Conservation (phyloP, 345 rosid genomes). For the Eutrema japonicum region DNA sequence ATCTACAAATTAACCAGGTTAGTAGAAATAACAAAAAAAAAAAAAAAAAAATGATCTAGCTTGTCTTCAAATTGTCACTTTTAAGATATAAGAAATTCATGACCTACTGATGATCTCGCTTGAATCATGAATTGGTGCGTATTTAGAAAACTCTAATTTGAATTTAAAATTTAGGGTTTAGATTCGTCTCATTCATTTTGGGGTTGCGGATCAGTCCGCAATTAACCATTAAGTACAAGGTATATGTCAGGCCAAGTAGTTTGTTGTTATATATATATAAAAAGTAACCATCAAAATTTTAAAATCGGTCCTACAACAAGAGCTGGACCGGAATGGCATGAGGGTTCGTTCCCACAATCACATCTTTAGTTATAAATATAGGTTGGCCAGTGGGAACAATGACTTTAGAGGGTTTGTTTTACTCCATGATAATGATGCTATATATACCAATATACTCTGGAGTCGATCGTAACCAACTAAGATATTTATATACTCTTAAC, state of each 20-base stretch:
- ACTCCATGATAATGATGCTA: conserved; percentile 9
- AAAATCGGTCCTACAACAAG: conserved; percentile 11
- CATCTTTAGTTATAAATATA: neutral
- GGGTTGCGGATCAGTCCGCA: neutral
- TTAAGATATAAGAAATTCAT: neutral
- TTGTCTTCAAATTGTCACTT: neutral
- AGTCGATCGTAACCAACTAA: conserved; percentile 1
- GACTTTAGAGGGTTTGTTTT: conserved; percentile 25
- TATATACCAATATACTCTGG: neutral
- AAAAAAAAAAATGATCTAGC: neutral
- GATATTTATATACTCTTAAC: no score
- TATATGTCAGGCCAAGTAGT: neutral
- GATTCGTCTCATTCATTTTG: neutral
- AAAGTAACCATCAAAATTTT: neutral
- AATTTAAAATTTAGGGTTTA: conserved; percentile 1
- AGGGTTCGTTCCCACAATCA: neutral
- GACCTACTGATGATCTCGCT: neutral
- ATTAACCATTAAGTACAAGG: neutral
- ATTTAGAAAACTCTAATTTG: neutral
- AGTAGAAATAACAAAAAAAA: neutral
- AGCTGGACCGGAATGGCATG: conserved; percentile 6
- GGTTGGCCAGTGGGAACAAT: neutral
- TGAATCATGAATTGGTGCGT: neutral
- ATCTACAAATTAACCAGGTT: neutral
- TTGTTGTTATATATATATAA: no score